Percentiles rank a stretch among this genome's conserved stretches.
Conservation (phyloP, 73 alveolate genomes). For the Paramecium pentaurelia region DNA sequence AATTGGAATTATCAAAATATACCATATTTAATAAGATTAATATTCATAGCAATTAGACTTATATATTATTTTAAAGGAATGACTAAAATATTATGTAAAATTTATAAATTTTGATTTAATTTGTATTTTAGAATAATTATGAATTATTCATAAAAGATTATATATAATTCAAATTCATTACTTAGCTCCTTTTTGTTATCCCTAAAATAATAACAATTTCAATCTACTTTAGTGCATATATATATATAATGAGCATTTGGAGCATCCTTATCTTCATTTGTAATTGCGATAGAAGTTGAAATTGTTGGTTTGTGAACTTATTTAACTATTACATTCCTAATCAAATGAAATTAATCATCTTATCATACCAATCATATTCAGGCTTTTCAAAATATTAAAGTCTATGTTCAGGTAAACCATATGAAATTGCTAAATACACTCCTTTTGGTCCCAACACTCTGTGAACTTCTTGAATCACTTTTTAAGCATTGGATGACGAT, state of each 20-base stretch:
- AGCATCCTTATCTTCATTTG: slow-evolving; percentile 91
- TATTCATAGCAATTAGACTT: background rate
- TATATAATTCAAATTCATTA: background rate
- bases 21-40: background rate
- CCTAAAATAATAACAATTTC: background rate
- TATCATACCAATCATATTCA: slow-evolving; percentile 70
- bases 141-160: background rate
- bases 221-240: slow-evolving; percentile 69
- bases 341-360: background rate
- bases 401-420: slow-evolving; percentile 93
- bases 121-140: background rate
- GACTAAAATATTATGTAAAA: background rate
- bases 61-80: background rate
- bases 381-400: slow-evolving; percentile 83
- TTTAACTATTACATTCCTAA: slow-evolving; percentile 74
- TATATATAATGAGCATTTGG: slow-evolving; percentile 93
- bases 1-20: too few relatives aligned
- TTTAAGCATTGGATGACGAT: slow-evolving; percentile 87
- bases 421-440: slow-evolving; percentile 87
- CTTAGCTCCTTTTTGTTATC: background rate
- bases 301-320: slow-evolving; percentile 91
- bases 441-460: slow-evolving; percentile 95
- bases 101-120: background rate
- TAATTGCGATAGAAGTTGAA: slow-evolving; percentile 82
- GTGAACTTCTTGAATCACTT: slow-evolving; percentile 88